Evolutionary conservation across 2,329 filamentous ascomycete genomes (phyloP).

Genomic region (Lecanicillium sp.): DNA sequence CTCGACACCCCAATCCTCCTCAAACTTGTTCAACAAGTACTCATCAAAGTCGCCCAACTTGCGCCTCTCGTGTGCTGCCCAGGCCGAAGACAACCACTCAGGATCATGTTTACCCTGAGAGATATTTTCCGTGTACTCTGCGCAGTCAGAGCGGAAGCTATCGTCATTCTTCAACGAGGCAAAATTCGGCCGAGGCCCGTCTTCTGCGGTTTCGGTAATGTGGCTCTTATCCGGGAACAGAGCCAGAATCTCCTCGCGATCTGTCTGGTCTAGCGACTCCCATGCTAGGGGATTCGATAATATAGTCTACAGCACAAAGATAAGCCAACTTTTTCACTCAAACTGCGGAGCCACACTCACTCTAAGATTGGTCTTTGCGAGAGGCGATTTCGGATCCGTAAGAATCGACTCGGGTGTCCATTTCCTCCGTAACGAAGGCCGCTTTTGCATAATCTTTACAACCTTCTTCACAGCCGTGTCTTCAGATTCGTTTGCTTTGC

Average conservation of each 20-base stretch:
- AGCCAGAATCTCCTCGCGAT: constrained; percentile 26
- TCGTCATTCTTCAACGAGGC: constrained; percentile 35
- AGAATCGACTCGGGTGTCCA: constrained; percentile 28
- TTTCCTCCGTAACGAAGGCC: constrained; percentile 11
- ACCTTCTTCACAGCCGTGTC: constrained; percentile 14
- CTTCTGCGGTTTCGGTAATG: constrained; percentile 26
- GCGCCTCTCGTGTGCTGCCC: constrained; percentile 40
- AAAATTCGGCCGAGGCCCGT: constrained; percentile 31
- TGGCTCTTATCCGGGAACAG: constrained; percentile 29
- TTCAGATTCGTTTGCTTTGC: constrained; percentile 3
- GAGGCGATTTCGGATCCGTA: constrained; percentile 27
- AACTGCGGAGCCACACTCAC: constrained; percentile 15
- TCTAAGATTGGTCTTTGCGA: constrained; percentile 28
- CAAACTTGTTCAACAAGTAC: constrained; percentile 34
- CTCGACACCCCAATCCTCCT: constrained; percentile 37
- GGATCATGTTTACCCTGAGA: constrained; percentile 40
- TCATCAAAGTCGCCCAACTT: constrained; percentile 41
- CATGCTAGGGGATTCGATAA: constrained; percentile 30
- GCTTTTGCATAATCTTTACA: constrained; percentile 16
- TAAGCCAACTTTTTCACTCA: too few species aligned
- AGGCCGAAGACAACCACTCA: constrained; percentile 44
- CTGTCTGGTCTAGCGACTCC: constrained; percentile 24
- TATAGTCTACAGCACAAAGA: constrained; percentile 20
- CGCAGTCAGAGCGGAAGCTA: constrained; percentile 38
- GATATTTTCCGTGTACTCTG: constrained; percentile 37